Evolutionary conservation across 78 protist species (phyloP).

Genomic region (Thecamonas trahens): DNA sequence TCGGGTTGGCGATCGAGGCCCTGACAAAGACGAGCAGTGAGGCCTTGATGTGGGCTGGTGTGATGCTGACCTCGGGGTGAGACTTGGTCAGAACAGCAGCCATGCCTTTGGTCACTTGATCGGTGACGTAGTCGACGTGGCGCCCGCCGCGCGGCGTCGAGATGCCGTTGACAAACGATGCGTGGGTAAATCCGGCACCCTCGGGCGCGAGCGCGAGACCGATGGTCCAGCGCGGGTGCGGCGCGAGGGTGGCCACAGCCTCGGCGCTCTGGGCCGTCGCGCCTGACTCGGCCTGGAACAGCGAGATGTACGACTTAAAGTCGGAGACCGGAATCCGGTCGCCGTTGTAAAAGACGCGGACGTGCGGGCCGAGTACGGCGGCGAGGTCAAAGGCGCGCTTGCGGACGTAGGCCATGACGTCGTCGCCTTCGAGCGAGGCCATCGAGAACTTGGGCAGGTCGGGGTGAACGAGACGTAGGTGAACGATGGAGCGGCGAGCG

Average conservation of each 20-base stretch:
- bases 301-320: constrained; percentile 71
- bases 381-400: constrained; percentile 89
- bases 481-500: no score
- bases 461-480: constrained; percentile 67
- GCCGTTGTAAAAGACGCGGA: constrained; percentile 34
- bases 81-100: constrained; percentile 17
- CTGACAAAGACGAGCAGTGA: constrained; percentile 85
- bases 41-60: constrained; percentile 60
- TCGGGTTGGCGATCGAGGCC: constrained; percentile 92
- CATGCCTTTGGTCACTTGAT: constrained; percentile 32
- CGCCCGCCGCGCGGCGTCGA: constrained; percentile 89
- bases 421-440: constrained; percentile 67
- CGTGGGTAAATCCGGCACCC: constrained; percentile 57
- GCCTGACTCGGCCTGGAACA: constrained; percentile 15
- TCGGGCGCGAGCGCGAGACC: constrained; percentile 6
- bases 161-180: constrained; percentile 94
- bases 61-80: constrained; percentile 49
- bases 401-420: constrained; percentile 55
- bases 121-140: constrained; percentile 83
- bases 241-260: no score
- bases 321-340: neutral
- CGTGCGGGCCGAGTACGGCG: constrained; percentile 21
- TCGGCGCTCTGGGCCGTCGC: constrained; percentile 2
- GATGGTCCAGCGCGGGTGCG: no score
- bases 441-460: constrained; percentile 41